Conservation (phyloP, 768 basidiomycete species). For the Tricholoma hemisulphureum region DNA sequence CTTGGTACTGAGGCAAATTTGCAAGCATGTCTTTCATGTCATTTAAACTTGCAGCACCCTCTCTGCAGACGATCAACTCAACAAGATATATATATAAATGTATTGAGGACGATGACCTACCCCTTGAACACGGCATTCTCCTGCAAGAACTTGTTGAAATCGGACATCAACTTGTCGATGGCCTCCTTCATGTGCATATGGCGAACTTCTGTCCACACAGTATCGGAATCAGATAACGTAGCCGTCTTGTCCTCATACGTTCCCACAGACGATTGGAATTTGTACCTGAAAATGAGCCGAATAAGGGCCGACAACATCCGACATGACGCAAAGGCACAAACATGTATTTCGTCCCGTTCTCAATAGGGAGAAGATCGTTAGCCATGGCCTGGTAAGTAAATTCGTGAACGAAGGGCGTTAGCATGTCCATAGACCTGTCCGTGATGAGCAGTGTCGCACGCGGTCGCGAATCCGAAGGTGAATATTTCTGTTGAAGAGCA, state of each 20-base stretch:
- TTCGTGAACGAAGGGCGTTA: constrained; percentile 91
- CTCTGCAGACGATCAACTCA: constrained; percentile 36
- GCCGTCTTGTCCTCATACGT: constrained; percentile 87
- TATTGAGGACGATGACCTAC: constrained; percentile 47
- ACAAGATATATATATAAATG: constrained; percentile 3
- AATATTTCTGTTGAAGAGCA: constrained; percentile 43
- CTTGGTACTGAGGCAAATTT: constrained; percentile 89
- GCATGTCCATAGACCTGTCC: constrained; percentile 93
- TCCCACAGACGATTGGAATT: constrained; percentile 87
- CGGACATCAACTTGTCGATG: constrained; percentile 93
- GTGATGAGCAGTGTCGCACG: constrained; percentile 86
- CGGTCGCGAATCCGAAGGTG: constrained; percentile 47
- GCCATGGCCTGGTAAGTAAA: constrained; percentile 99
- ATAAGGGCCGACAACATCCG: neutral
- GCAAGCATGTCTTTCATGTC: constrained; percentile 99
- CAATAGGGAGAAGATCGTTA: constrained; percentile 87
- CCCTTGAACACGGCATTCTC: constrained; percentile 96
- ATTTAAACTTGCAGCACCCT: constrained; percentile 83
- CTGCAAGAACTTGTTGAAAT: constrained; percentile 91
- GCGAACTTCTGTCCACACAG: constrained; percentile 88
- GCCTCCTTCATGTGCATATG: constrained; percentile 99
- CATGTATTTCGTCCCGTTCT: constrained; percentile 85
- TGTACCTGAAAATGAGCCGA: constrained; percentile 64
- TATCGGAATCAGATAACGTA: constrained; percentile 80
- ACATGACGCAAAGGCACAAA: constrained; percentile 39